Base-by-base conservation (phyloP, 2,329 filamentous ascomycete species). In the Orbilia brochopaga region DNA sequence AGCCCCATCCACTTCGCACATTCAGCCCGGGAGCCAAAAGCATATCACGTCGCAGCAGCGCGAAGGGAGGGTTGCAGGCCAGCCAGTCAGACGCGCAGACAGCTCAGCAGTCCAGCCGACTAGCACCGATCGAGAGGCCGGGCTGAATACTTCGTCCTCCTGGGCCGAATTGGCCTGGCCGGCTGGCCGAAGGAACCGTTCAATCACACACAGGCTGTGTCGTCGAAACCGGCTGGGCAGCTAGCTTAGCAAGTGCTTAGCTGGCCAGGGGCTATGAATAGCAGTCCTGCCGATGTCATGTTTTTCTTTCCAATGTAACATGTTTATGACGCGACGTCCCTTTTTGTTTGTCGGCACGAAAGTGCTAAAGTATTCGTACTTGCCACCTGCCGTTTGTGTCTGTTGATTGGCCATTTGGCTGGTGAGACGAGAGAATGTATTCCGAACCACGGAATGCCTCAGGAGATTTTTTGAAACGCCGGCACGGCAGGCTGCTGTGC, bases 241-340 rank as follows among this genome's bases (percentile, higher is more conserved):
- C n/a, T n/a, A n/a, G n/a, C n/a, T n/a, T n/a, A n/a, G n/a, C n/a
- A n/a, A n/a, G n/a, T n/a, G n/a, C n/a, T n/a, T n/a, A n/a, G n/a
- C n/a, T n/a, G 27, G 27, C 27, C 65, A 64, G 66, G 66, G 66
- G 66, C 66, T 70, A 70, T 70, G 54, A 64, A 70, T 70, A 64
- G 66, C n/a, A 64, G 11, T 32, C 27, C 4, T 4, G 27, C 27
- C 17, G 27, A 15, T 17, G 23, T 51, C 11, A 27, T 46, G 59
- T 70, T 56, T 60, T 35, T 4, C 13, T 44, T 70, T 59, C 64
- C 63, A 63, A 60, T 56, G 66, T 70, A 64, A 59, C 66, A 62
- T 55, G 13, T 59, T 59, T 42, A 59, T 35, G 53, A 54, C 35
- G 35, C 24, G 37, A 32, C 57, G 51, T 32, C 4, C 37, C 19